Evolutionary conservation across 2,329 filamentous ascomycete species (phyloP), one percentile per base, ranked within the genome.

Genomic region (Ophioceras dolichostomum): DNA sequence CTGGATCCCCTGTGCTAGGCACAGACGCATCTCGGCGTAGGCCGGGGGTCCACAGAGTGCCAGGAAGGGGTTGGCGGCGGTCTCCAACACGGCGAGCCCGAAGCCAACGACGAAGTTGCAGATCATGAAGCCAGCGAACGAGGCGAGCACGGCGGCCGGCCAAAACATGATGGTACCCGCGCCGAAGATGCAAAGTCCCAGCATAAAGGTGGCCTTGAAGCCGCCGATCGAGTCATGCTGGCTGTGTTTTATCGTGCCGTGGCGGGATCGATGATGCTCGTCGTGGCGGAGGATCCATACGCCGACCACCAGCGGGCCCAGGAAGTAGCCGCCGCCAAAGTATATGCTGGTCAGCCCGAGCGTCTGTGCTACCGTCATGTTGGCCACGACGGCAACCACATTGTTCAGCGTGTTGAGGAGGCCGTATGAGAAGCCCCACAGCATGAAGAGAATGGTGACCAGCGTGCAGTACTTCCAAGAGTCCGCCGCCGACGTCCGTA

Each of bases 361-460:
- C 0, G 71, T 78, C 53, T 86, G 68, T 6, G 72, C 67, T 0
- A 65, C 56, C 1, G 65, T 70, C 66, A 82, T 79, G 17, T 69
- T 49, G 12, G 78, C 70, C 5, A 85, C 70, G 10, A 58, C 51
- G 26, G 79, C 74, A 37, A 86, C 78, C 18, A 76, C 75, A 16
- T 68, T 70, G 53, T 94, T 94, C 20, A 95, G 69, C 0, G 79
- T 81, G 49, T 91, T 86, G 3, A 94, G 65, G 2, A 94, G 68
- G 1, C 88, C 88, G 48, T 94, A 94, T 0, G 86, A 87, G 40
- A 94, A 81, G 0, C 88, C 88, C 87, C 86, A 48, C 3, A 94
- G 63, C 45, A 94, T 77, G 59, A 94, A 94, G 0, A 94, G 64
- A 6, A 88, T 70, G 1, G 83, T 84, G 17, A 93, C 85, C 44